Base-by-base conservation (phyloP, 2,329 filamentous ascomycete genomes). In the Fonsecaea erecta region DNA sequence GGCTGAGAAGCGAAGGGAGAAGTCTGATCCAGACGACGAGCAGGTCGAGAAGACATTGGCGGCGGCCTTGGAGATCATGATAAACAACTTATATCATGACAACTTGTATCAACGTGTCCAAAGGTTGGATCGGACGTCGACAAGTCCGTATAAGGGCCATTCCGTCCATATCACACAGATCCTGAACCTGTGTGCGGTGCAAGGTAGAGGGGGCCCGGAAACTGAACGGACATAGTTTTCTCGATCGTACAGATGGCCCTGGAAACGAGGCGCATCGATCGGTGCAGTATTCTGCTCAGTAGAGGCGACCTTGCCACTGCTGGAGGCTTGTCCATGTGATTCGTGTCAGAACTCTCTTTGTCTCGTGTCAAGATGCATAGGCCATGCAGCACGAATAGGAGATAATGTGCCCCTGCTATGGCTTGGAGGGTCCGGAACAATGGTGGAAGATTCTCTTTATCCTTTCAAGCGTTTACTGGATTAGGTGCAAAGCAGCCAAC, bases 181-280 rank as follows among this genome's bases (percentile, higher is more conserved):
- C 3, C 24, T 48, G 11, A 26, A 1, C 21, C 43, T 26, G 21
- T 11, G 11, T 24, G 18, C 18, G 24, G 18, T 24, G 18, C 43
- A 48, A 24, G 4, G 18, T 18, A 48, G 43, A 24, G 12, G 14
- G 43, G 18, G 12, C 12, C 43, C 24, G 6, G 18, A 8, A 11
- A 24, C 12, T 4, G 21, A 18, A 12, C 18, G 43, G 18, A 24
- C n/a, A 46, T 46, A 46, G 11, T 37, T 9, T 37, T 60, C 21
- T 60, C 18, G 18, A 35, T 14, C 8, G 30, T 52, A 9, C 46
- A 52, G 7, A 60, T 60, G 57, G 57, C 43, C n/a, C 12, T 60
- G 37, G 5, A 51, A 8, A 59, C 1, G 48, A 32, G 18, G 46
- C 57, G 14, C 57, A 52, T 52, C 46, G 18, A 52, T 60, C 11